phyloP scores from a whole-genome alignment of 1,284 basidiomycete genomes.

The Fomitopsis betulina region DNA sequence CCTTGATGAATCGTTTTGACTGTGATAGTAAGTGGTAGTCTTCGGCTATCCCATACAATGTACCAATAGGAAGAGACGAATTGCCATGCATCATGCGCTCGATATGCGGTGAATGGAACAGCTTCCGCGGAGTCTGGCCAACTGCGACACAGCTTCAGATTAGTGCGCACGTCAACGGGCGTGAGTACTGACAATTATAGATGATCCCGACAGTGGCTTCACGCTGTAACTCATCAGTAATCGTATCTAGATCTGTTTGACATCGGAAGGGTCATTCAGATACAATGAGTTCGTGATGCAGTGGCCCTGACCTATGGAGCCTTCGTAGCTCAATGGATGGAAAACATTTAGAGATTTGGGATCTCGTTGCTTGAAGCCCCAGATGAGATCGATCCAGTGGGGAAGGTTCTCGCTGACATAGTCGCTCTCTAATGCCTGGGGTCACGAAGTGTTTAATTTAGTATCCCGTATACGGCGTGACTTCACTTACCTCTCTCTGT shows the following conservation, averaged over 20 bases:
- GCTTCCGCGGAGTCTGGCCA: constrained; percentile 85
- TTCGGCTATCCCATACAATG: constrained; percentile 77
- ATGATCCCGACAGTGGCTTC: constrained; percentile 94
- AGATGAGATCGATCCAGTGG: constrained; percentile 91
- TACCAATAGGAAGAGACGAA: constrained; percentile 64
- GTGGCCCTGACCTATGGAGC: constrained; percentile 61
- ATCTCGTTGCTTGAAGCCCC: constrained; percentile 87
- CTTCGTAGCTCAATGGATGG: constrained; percentile 94
- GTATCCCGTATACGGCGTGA: background rate
- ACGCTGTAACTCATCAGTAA: constrained; percentile 82
- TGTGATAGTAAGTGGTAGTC: constrained; percentile 63
- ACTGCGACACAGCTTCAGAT: constrained; percentile 39
- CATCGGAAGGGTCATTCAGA: constrained; percentile 32
- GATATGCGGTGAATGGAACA: constrained; percentile 86
- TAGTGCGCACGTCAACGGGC: background rate
- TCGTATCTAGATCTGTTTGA: constrained; percentile 73
- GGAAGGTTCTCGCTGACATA: constrained; percentile 85
- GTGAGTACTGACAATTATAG: constrained; percentile 73
- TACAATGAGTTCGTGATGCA: background rate
- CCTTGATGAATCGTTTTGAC: constrained; percentile 52
- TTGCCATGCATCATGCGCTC: constrained; percentile 67
- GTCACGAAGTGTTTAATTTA: background rate
- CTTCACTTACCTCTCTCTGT: constrained; percentile 63
- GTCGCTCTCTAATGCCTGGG: constrained; percentile 84
- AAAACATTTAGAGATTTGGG: constrained; percentile 80